Evolutionary conservation across 306 rosid genomes (phyloP), one percentile per base, ranked within the genome.

Genomic region (Coriaria nepalensis): DNA sequence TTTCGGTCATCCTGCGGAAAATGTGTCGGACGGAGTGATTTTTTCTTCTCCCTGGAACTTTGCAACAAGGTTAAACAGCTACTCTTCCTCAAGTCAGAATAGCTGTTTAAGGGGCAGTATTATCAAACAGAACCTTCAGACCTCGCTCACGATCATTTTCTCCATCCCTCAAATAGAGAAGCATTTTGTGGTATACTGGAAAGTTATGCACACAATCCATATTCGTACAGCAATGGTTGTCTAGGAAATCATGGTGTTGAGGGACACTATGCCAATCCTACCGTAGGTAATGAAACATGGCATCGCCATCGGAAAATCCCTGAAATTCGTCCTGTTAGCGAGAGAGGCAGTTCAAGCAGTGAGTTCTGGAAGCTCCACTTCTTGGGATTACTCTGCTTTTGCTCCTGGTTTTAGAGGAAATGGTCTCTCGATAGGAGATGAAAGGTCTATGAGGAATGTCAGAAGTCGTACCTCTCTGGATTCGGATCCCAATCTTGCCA

Each of bases 301-400:
- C 78, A 72, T 72, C 82, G 76, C 73, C 81, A 86, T 72, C 70
- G 93, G 0, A 86, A 86, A 74, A 81, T 81, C 63, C 87, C 95
- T 42, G 95, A 82, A 62, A 67, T 76, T 61, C 80, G 80, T 48
- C 59, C 87, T 47, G 73, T 67, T 29, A 58, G 61, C 48, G 94
- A 85, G 74, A 75, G 84, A 73, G 95, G 93, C 64, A 64, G 87
- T 67, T 32, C 87, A 36, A 86, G 93, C 64, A 74, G 82, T 59
- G 57, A 71, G 68, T 46, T 60, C 82, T 40, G 93, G 93, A 50
- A 73, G 80, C 63, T 76, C 95, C 56, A 66, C 75, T 50, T 83
- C 81, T n/a, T 81, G 93, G 95, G 93, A 81, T 73, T 74, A 69
- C 62, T 56, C 42, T 52, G 33, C 68, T 50, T 62, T 73, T 81